A percentile compares a stretch with the other conserved stretches of the same genome.
These are phyloP conservation scores for Tetradesmus lagerheimii DNA, from an alignment of 139 green algal genomes.

Conservation along the genomic window DNA sequence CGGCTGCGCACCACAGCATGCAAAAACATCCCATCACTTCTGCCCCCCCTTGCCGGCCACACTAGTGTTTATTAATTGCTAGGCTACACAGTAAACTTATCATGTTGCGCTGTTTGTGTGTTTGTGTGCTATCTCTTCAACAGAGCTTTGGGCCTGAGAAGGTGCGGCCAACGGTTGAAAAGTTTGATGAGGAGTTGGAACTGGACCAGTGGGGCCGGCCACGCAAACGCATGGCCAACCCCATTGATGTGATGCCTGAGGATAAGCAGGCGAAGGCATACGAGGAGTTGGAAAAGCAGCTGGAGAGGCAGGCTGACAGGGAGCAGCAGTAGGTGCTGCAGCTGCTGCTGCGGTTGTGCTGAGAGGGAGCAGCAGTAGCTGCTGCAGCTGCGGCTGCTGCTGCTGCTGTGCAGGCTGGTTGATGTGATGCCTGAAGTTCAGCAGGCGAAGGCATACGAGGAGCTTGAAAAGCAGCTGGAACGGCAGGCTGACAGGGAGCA, in stretches of 20 bases:
- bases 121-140: too few species aligned
- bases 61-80: too few species aligned
- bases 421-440: conserved; percentile 46
- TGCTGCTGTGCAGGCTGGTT: too few species aligned
- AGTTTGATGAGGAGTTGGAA: conserved; percentile 54
- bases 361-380: too few species aligned
- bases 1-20: not conserved
- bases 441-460: conserved; percentile 43
- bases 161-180: conserved; percentile 41
- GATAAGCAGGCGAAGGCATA: conserved; percentile 44
- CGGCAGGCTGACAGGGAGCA: not conserved
- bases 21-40: too few species aligned
- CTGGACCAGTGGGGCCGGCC: conserved; percentile 60
- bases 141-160: not conserved
- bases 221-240: conserved; percentile 46
- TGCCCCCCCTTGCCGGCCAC: too few species aligned
- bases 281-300: conserved; percentile 43
- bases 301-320: not conserved
- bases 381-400: too few species aligned
- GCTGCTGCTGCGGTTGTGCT: not conserved
- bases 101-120: too few species aligned
- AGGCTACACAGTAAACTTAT: too few species aligned
- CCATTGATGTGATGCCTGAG: conserved; percentile 51
- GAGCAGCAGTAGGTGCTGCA: conserved; percentile 5
- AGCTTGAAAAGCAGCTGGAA: conserved; percentile 43